Conservation (phyloP, 2,329 filamentous ascomycete species). For the Stagonosporopsis cucurbitacearum region DNA sequence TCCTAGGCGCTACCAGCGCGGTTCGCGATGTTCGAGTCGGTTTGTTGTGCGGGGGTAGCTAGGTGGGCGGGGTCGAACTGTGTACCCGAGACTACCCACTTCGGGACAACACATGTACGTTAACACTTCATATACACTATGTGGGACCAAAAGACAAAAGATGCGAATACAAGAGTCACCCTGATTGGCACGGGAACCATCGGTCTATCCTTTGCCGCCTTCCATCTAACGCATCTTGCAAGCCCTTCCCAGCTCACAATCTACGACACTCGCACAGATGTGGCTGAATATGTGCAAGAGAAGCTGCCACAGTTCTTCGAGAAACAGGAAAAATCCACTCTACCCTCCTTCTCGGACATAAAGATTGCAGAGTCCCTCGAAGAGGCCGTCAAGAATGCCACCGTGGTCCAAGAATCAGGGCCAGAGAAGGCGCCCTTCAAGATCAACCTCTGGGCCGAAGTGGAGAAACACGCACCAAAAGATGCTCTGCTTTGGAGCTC, state of each 20-base stretch:
- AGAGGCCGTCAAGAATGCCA: conserved; percentile 54
- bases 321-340: conserved; percentile 2
- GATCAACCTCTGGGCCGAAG: conserved; percentile 57
- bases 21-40: conserved; percentile 40
- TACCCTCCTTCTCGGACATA: conserved; percentile 43
- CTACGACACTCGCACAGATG: conserved; percentile 59
- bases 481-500: conserved; percentile 63
- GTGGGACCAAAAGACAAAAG: conserved; percentile 4
- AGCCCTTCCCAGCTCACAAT: conserved; percentile 53
- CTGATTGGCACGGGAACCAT: conserved; percentile 59
- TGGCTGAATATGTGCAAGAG: conserved; percentile 52
- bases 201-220: conserved; percentile 62
- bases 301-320: conserved; percentile 54
- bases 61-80: conserved; percentile 28
- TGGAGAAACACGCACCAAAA: conserved; percentile 55
- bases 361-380: conserved; percentile 41
- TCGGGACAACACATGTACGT: conserved; percentile 6
- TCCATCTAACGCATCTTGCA: conserved; percentile 57
- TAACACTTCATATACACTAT: conserved; percentile 10
- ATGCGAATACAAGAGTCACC: conserved; percentile 42
- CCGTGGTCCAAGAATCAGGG: conserved; percentile 66
- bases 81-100: conserved; percentile 14
- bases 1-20: conserved; percentile 27
- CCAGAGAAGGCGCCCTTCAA: conserved; percentile 63
- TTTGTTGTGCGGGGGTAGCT: conserved; percentile 32